Percentiles rank a stretch among this genome's conserved stretches.
phyloP scores from a whole-genome alignment of 805 yeast genomes.

The Millerago galiae region DNA sequence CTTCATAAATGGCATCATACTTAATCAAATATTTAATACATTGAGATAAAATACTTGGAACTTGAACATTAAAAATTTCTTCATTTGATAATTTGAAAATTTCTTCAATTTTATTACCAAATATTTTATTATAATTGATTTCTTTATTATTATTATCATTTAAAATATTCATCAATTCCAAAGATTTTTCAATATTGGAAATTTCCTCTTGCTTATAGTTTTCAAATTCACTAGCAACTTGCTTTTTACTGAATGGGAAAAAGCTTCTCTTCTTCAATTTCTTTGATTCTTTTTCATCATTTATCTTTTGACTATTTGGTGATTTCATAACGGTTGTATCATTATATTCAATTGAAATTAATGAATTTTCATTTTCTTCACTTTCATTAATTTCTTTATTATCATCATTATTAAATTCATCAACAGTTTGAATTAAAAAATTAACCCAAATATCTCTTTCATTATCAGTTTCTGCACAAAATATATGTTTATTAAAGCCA shows the following conservation, averaged over 20 bases:
- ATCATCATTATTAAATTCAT: slow-evolving; percentile 8
- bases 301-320: neutral
- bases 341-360: slow-evolving; percentile 6
- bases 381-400: slow-evolving; percentile 8
- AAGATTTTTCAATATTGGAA: slow-evolving; percentile 23
- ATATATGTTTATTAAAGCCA: slow-evolving; percentile 43
- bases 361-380: slow-evolving; percentile 8
- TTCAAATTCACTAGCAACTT: slow-evolving; percentile 10
- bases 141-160: neutral
- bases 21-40: slow-evolving; percentile 63
- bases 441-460: slow-evolving; percentile 75
- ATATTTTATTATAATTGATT: slow-evolving; percentile 35
- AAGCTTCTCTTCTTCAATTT: slow-evolving; percentile 49
- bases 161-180: slow-evolving; percentile 26
- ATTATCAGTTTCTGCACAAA: slow-evolving; percentile 73
- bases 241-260: slow-evolving; percentile 46
- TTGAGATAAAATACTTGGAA: slow-evolving; percentile 71
- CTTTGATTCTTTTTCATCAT: slow-evolving; percentile 31
- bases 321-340: neutral
- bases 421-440: slow-evolving; percentile 30
- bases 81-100: slow-evolving; percentile 49
- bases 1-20: slow-evolving; percentile 72
- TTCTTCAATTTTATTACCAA: slow-evolving; percentile 56
- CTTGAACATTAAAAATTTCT: slow-evolving; percentile 34
- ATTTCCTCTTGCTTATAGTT: slow-evolving; percentile 22